Base-by-base conservation (phyloP, 495 filamentous ascomycete genomes). In the Aspergillus avenaceus region DNA sequence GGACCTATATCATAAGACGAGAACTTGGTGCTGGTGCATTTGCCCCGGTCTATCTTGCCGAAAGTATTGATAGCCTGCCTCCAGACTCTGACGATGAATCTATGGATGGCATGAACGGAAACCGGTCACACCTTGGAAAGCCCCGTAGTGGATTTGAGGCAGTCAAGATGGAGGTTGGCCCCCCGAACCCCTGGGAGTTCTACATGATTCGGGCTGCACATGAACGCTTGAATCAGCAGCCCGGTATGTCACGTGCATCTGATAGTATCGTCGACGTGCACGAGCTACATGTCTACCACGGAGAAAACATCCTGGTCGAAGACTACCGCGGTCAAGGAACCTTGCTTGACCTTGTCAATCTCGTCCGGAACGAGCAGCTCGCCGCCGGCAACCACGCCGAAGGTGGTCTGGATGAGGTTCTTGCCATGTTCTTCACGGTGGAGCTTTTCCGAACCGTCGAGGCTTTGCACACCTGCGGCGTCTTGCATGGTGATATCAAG, bases 401-500 rank as follows among this genome's bases (percentile, higher is more conserved):
- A 29, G 81, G 80, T 3, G 86, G 85, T 0, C 85, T 97, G 73
- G 93, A 97, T 52, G 93, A 98, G 67, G 70, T 70, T 23, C 72
- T 97, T 0, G 87, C 84, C 43, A 97, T 97, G 89, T 97, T 97
- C 75, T 93, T 97, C 70, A 79, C 87, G 18, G 75, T 97, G 51
- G 93, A 98, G 66, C 81, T 98, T 24, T 77, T 97, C 52, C 86
- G 93, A 36, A 95, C 91, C 0, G 75, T 96, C 18, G 92, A 98
- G 71, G 84, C 83, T 0, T 75, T 97, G 46, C 93, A 98, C 69
- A 59, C 81, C 2, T 84, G 84, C 50, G 79, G 81, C 7, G 79
- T 98, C 54, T 73, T 96, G 22, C 93, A 98, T 63, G 95, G 93
- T 40, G 93, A 98, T 59, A 75, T 98, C 56, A 98, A 98, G 67